A percentile compares a stretch with the other conserved stretches of the same genome.
These are phyloP conservation scores for Solanum peruvianum DNA, from an alignment of 257 asterid species.

Conservation along the genomic window DNA sequence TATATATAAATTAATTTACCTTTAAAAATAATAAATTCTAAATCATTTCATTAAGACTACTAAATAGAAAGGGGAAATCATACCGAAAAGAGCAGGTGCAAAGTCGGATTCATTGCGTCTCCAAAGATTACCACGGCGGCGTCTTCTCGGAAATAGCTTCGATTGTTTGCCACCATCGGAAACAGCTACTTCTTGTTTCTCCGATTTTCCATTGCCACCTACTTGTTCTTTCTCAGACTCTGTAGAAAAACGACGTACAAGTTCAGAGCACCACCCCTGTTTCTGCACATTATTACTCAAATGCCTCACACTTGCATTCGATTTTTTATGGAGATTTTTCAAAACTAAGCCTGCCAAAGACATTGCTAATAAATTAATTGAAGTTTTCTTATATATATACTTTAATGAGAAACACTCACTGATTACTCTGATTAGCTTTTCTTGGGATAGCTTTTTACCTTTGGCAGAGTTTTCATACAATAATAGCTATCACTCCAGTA, in stretches of 20 bases:
- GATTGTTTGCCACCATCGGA: slow-evolving; percentile 11
- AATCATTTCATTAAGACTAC: too few relatives aligned
- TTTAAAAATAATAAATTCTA: too few relatives aligned
- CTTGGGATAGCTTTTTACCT: too few relatives aligned
- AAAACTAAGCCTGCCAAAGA: slow-evolving; percentile 16
- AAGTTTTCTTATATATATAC: too few relatives aligned
- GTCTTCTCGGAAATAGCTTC: slow-evolving; percentile 6
- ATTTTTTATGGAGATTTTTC: slow-evolving; percentile 8
- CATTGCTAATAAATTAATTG: not conserved
- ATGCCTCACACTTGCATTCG: not conserved
- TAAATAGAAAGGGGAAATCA: too few relatives aligned
- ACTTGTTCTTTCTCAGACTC: not conserved
- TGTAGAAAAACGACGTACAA: slow-evolving; percentile 8
- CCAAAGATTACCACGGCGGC: slow-evolving; percentile 10
- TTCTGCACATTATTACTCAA: not conserved
- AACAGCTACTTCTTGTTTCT: slow-evolving; percentile 5
- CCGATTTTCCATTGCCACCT: not conserved
- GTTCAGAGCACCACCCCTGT: slow-evolving; percentile 8
- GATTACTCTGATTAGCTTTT: too few relatives aligned
- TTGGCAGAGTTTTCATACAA: too few relatives aligned
- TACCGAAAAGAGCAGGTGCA: slow-evolving; percentile 17
- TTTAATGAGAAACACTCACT: too few relatives aligned
- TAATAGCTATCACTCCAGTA: too few relatives aligned
- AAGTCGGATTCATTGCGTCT: not conserved
- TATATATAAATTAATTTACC: too few relatives aligned